Evolutionary conservation across 257 asterid genomes (phyloP).

Genomic region (Scutellaria barbata): DNA sequence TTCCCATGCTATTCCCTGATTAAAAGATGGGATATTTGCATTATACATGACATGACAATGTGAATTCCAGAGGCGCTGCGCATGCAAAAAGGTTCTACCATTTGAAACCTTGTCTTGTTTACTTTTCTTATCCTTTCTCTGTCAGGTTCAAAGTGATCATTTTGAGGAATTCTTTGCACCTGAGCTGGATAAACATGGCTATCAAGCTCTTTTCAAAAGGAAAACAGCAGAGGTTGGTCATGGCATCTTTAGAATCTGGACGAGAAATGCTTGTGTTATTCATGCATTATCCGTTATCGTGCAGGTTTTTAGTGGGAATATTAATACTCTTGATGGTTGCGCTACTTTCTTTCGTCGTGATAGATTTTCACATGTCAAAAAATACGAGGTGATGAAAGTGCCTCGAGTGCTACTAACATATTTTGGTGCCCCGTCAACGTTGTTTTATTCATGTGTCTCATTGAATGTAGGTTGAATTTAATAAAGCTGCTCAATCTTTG

Average conservation of each 20-base stretch:
- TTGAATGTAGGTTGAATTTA: constrained; percentile 83
- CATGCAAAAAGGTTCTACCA: neutral
- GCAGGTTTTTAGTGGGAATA: constrained; percentile 75
- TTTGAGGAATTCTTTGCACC: constrained; percentile 92
- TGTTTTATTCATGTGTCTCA: constrained; percentile 21
- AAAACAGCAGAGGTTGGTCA: constrained; percentile 86
- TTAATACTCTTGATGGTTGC: constrained; percentile 74
- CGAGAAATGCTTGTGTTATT: constrained; percentile 28
- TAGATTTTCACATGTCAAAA: constrained; percentile 92
- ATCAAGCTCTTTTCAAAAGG: constrained; percentile 81
- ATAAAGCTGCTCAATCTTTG: constrained; percentile 97
- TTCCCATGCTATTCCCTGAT: constrained; percentile 1
- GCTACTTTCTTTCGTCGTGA: constrained; percentile 99
- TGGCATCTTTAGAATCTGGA: constrained; percentile 25
- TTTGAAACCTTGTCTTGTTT: neutral
- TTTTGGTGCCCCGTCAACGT: constrained; percentile 29
- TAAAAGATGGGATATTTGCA: neutral
- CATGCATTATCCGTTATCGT: neutral
- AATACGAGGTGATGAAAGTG: constrained; percentile 77
- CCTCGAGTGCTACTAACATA: constrained; percentile 18
- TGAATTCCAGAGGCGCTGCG: constrained; percentile 2
- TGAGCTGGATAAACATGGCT: constrained; percentile 96
- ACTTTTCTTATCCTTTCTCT: constrained; percentile 34
- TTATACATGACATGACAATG: constrained; percentile 14
- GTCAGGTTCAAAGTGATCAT: constrained; percentile 90